Conservation (phyloP, 2,329 filamentous ascomycete genomes). For the Aspergillus sp. region DNA sequence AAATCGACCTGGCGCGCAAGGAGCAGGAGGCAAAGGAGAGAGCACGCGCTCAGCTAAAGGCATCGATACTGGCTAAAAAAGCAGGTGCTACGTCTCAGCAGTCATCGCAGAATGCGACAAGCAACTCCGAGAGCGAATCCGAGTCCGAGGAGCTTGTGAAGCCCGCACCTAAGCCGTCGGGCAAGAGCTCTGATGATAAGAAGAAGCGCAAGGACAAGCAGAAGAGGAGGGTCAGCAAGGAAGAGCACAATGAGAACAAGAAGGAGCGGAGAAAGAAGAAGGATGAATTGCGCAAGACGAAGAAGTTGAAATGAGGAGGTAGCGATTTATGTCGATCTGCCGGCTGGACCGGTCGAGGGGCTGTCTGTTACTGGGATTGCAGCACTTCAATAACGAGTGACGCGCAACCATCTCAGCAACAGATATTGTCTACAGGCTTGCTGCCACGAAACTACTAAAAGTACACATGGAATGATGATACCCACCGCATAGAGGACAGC, state of each 20-base stretch:
- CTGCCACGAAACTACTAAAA: too few species aligned
- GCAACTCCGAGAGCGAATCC: constrained; percentile 14
- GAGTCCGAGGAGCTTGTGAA: constrained; percentile 15
- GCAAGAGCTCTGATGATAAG: constrained; percentile 17
- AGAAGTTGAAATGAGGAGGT: constrained; percentile 27
- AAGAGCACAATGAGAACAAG: constrained; percentile 29
- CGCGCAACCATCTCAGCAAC: not conserved
- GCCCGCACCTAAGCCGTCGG: constrained; percentile 3
- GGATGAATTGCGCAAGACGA: constrained; percentile 28
- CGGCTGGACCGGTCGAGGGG: constrained; percentile 9
- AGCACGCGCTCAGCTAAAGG: constrained; percentile 52
- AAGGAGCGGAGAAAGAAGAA: constrained; percentile 39
- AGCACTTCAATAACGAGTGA: too few species aligned
- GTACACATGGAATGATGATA: too few species aligned
- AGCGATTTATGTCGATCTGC: not conserved
- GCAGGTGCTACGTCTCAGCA: constrained; percentile 28
- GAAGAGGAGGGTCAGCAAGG: constrained; percentile 32
- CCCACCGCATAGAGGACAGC: too few species aligned
- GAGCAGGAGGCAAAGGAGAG: constrained; percentile 54
- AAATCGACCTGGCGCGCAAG: constrained; percentile 53
- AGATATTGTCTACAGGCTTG: too few species aligned
- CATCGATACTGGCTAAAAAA: constrained; percentile 46
- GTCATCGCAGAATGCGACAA: constrained; percentile 19
- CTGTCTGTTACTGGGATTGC: not conserved
- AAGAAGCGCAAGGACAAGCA: constrained; percentile 33